Base-by-base conservation (phyloP, 192 early-diverging fungal genomes). In the Backusella circina region DNA sequence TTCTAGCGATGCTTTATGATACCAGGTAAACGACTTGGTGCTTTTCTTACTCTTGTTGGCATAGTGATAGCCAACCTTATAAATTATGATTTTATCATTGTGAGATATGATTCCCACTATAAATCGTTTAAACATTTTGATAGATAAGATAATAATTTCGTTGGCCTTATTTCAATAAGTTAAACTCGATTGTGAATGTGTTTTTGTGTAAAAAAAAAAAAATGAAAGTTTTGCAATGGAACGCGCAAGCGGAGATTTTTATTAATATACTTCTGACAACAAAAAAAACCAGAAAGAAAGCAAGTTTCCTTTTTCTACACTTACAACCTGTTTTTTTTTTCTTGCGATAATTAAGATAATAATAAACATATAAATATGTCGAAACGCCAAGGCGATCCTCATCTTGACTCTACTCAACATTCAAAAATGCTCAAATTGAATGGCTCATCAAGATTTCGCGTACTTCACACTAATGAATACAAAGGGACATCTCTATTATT, bases 401-500 rank as follows among this genome's bases (percentile, higher is more conserved):
- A 47, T 47, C 21, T 31, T 39, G n/a, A 71, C 1, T 13, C 2
- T 12, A 18, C 30, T 30, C 38, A 37, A 16, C n/a, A 31, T 18
- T 47, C 28, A 18, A 71, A 23, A 37, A 71, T 31, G 41, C 36
- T 23, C 3, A 44, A 41, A 15, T 5, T 8, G 5, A 30, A 41
- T 41, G 23, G 38, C 7, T 23, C 10, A 30, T 3, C 37, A 30
- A n/a, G 35, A 16, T 84, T 87, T 74, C 74, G 54, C 12, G 54
- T 61, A 61, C 54, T 23, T 28, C 54, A 61, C n/a, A 44, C 47
- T 9, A 15, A 69, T 7, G 38, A 66, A 18, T 88, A 84, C 73
- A 76, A 83, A 35, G 84, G 75, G 26, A 50, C 80, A 3, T 86
- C 78, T 47, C 83, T 87, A 72, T 85, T 3, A 83, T 86, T 66